A percentile compares a stretch with the other conserved stretches of the same genome.
Evolutionary conservation across 2,329 filamentous ascomycete species (phyloP).

Genomic region (Trichoderma koningiopsis): DNA sequence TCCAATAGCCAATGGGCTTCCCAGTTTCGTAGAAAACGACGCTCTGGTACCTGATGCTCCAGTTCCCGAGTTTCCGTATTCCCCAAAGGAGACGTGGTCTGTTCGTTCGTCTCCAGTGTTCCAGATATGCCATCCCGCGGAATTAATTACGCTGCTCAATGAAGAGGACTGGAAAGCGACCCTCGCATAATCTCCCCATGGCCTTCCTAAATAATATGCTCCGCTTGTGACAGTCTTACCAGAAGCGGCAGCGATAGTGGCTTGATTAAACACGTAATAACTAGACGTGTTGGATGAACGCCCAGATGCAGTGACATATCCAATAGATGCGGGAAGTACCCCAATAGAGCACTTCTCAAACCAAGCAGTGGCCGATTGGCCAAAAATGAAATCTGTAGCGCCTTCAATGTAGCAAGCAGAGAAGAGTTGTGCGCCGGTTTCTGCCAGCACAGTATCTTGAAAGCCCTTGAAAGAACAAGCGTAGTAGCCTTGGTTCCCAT

Average conservation of each 20-base stretch:
- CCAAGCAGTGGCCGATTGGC: background rate
- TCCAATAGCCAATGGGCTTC: background rate
- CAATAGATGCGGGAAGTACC: background rate
- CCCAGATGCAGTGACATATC: background rate
- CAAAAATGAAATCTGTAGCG: background rate
- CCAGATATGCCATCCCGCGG: slow-evolving; percentile 4
- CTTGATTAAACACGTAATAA: slow-evolving; percentile 1
- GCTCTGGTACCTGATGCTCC: background rate
- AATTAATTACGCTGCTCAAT: background rate
- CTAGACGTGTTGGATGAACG: background rate
- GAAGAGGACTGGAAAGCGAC: slow-evolving; percentile 7
- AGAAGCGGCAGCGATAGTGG: background rate
- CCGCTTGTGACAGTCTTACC: slow-evolving; percentile 1
- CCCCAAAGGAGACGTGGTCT: background rate
- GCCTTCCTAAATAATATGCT: background rate
- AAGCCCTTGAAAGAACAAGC: background rate
- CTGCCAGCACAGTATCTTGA: background rate
- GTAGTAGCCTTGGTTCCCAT: background rate
- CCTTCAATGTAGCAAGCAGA: slow-evolving; percentile 4
- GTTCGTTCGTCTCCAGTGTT: background rate
- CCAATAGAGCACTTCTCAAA: slow-evolving; percentile 6
- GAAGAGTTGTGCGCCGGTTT: background rate
- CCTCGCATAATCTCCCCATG: slow-evolving; percentile 1
- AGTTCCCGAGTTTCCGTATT: background rate
- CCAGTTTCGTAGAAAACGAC: background rate